A percentile compares a stretch with the other conserved stretches of the same genome.
Conservation (phyloP, 2,329 filamentous ascomycete genomes). For the Camptophora hylomeconis region DNA sequence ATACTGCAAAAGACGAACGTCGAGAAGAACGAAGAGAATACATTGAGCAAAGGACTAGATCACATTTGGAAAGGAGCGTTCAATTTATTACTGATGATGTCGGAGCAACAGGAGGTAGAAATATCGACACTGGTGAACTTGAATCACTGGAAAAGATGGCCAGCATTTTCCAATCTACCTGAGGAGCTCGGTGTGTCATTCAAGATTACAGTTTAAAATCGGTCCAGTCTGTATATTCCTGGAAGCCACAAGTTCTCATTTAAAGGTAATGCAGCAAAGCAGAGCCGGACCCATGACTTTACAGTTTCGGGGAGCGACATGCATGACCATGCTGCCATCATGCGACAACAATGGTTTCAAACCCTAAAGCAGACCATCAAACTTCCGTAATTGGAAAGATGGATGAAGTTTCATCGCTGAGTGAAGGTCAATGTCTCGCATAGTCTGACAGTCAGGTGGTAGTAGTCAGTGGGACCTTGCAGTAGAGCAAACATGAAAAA, state of each 20-base stretch:
- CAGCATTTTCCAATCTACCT: conserved; percentile 15
- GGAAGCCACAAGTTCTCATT: not conserved
- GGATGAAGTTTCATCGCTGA: too few relatives aligned
- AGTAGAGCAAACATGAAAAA: too few relatives aligned
- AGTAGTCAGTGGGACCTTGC: too few relatives aligned
- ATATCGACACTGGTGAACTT: conserved; percentile 14
- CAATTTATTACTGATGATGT: conserved; percentile 7
- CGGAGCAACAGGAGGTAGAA: conserved; percentile 8
- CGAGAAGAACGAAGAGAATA: conserved; percentile 65
- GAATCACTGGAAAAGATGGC: conserved; percentile 18
- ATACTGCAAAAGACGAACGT: conserved; percentile 38
- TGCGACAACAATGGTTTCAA: not conserved
- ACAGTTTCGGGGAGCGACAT: not conserved
- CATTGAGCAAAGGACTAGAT: conserved; percentile 64
- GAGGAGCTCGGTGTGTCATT: conserved; percentile 1
- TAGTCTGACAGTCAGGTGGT: too few relatives aligned
- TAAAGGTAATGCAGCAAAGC: conserved; percentile 3
- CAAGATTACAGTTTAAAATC: not conserved
- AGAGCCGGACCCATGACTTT: not conserved
- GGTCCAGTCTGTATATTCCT: not conserved
- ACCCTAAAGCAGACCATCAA: too few relatives aligned
- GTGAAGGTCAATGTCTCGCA: too few relatives aligned
- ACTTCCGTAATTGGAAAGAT: too few relatives aligned
- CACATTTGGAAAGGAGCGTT: conserved; percentile 54
- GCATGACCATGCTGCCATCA: conserved; percentile 6